phyloP scores from a whole-genome alignment of 1,284 basidiomycete species.

The Cystobasidiaceae sp. region DNA sequence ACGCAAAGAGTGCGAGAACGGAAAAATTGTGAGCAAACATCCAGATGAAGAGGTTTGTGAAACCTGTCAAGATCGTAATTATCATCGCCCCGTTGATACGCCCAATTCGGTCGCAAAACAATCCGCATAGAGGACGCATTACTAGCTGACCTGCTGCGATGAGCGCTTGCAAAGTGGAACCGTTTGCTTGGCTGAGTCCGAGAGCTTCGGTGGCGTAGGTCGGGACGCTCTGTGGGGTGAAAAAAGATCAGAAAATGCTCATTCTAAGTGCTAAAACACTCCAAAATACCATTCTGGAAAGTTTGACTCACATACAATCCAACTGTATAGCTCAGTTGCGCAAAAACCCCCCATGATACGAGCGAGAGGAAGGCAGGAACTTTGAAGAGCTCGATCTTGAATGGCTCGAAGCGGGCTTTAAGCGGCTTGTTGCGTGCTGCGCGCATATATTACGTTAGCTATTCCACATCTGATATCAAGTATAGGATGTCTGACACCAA shows the following conservation, averaged over 20 bases:
- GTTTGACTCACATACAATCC: slow-evolving; percentile 44
- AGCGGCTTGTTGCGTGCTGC: slow-evolving; percentile 20
- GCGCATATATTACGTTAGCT: neutral
- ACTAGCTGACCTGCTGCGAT: slow-evolving; percentile 50
- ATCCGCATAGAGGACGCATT: slow-evolving; percentile 49
- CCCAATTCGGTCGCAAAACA: slow-evolving; percentile 48
- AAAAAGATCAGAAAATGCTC: too few relatives aligned
- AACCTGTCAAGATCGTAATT: slow-evolving; percentile 47
- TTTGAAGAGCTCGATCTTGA: slow-evolving; percentile 39
- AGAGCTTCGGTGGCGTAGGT: slow-evolving; percentile 49
- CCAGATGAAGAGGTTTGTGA: slow-evolving; percentile 49
- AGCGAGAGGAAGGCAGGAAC: slow-evolving; percentile 41
- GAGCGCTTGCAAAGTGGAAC: slow-evolving; percentile 49
- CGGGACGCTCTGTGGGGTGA: slow-evolving; percentile 43
- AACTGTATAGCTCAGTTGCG: slow-evolving; percentile 49
- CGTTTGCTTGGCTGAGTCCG: slow-evolving; percentile 48
- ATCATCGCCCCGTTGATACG: slow-evolving; percentile 49
- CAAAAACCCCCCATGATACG: slow-evolving; percentile 41
- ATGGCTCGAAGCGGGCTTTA: slow-evolving; percentile 37
- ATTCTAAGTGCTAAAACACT: neutral
- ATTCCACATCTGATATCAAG: neutral
- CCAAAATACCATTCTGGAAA: neutral
- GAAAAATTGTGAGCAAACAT: slow-evolving; percentile 47
- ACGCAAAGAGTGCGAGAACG: slow-evolving; percentile 48
- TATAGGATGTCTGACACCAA: neutral